Conservation (phyloP, 768 basidiomycete genomes). For the Boletellus ananas region DNA sequence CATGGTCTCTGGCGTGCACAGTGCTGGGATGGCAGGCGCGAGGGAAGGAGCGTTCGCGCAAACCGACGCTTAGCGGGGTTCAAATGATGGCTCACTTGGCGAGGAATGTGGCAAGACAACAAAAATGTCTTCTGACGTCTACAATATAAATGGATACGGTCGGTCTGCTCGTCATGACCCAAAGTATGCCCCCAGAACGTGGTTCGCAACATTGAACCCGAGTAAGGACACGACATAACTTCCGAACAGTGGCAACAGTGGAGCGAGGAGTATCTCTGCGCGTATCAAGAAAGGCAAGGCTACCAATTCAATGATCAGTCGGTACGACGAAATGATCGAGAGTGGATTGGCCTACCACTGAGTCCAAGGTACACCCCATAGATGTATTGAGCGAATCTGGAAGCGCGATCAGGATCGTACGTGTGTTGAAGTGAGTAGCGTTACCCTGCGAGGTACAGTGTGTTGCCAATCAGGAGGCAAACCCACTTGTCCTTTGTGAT, state of each 20-base stretch:
- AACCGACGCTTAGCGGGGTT: constrained; percentile 26
- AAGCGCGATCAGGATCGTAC: constrained; percentile 6
- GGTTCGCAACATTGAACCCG: constrained; percentile 86
- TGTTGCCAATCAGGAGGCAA: constrained; percentile 92
- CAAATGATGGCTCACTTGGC: constrained; percentile 17
- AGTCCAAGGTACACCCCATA: constrained; percentile 90
- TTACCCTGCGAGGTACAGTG: constrained; percentile 69
- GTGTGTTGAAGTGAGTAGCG: constrained; percentile 22
- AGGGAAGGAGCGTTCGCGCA: constrained; percentile 15
- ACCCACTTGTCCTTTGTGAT: constrained; percentile 86
- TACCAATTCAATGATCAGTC: constrained; percentile 27
- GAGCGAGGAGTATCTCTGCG: constrained; percentile 86
- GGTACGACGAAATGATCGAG: background rate
- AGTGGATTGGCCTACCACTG: constrained; percentile 49
- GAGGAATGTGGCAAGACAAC: constrained; percentile 3
- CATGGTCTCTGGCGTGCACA: constrained; percentile 21
- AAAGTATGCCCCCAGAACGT: constrained; percentile 81
- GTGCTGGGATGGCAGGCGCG: constrained; percentile 1
- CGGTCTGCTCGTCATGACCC: constrained; percentile 34
- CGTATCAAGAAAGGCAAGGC: constrained; percentile 94
- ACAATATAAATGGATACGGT: constrained; percentile 5
- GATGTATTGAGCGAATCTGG: constrained; percentile 83
- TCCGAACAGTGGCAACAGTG: constrained; percentile 80
- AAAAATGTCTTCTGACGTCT: constrained; percentile 8
- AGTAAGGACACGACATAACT: constrained; percentile 83